phyloP scores from a whole-genome alignment of 78 protist species.

The Trichosphaerium sp. region DNA sequence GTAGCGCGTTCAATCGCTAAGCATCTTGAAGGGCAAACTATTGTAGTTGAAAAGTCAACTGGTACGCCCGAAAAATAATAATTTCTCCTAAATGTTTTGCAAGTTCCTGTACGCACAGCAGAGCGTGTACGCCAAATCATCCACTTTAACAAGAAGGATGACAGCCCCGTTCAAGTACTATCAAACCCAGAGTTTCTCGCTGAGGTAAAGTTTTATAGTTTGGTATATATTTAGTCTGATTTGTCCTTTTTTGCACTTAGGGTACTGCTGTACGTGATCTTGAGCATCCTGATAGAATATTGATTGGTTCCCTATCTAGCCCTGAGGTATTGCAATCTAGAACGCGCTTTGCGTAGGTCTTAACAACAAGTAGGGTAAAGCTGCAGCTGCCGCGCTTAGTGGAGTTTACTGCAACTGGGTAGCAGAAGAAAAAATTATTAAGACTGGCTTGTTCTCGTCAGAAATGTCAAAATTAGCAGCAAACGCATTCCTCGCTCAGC shows the following conservation, averaged over 20 bases:
- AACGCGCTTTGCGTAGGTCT: too few species aligned
- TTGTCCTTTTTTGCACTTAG: too few species aligned
- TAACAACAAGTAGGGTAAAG: too few species aligned
- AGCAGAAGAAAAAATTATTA: slow-evolving; percentile 57
- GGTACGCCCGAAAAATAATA: slow-evolving; percentile 76
- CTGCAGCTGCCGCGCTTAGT: slow-evolving; percentile 42
- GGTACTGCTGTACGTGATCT: slow-evolving; percentile 84
- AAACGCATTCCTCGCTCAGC: slow-evolving; percentile 95
- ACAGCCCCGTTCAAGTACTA: slow-evolving; percentile 37
- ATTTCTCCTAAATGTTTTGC: too few species aligned
- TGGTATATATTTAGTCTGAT: too few species aligned
- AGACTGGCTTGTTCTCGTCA: slow-evolving; percentile 62
- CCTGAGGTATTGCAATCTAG: too few species aligned
- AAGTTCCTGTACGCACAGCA: too few species aligned
- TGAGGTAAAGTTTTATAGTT: too few species aligned
- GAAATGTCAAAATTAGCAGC: slow-evolving; percentile 92
- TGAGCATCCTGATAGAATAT: slow-evolving; percentile 84
- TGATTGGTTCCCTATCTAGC: slow-evolving; percentile 75
- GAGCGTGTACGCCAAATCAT: slow-evolving; percentile 30
- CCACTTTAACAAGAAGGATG: slow-evolving; percentile 1
- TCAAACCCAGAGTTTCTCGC: slow-evolving; percentile 94
- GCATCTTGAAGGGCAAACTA: too few species aligned
- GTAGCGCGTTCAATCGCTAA: too few species aligned
- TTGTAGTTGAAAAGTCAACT: slow-evolving; percentile 86
- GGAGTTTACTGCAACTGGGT: slow-evolving; percentile 78